Percentiles rank a stretch among this genome's conserved stretches.
Evolutionary conservation across 345 rosid genomes (phyloP).

Genomic region (Schrenkiella parvula): DNA sequence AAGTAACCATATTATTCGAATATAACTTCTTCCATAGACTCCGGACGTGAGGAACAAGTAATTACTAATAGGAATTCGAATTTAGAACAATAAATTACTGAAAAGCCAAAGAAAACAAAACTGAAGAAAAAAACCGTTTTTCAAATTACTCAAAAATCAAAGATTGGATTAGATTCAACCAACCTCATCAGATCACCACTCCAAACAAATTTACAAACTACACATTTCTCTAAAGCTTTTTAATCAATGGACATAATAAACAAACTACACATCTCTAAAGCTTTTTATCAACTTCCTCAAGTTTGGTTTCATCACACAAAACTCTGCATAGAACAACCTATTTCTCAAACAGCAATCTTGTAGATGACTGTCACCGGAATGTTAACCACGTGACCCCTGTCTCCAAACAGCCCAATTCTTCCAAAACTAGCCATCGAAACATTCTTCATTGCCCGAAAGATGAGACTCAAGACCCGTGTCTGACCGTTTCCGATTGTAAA

Average conservation of each 20-base stretch:
- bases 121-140: not conserved
- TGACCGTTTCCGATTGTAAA: conserved; percentile 49
- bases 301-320: conserved; percentile 28
- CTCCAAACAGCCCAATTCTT: conserved; percentile 74
- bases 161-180: conserved; percentile 12
- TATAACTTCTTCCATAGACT: no score
- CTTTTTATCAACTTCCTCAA: conserved; percentile 8
- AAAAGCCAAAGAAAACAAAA: not conserved
- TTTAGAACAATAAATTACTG: no score
- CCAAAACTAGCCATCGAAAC: conserved; percentile 60
- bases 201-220: conserved; percentile 26
- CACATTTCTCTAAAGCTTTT: conserved; percentile 9
- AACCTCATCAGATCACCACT: conserved; percentile 1
- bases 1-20: not conserved
- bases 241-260: conserved; percentile 8
- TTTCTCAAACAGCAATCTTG: conserved; percentile 31
- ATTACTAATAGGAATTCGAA: not conserved
- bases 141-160: not conserved
- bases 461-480: conserved; percentile 49
- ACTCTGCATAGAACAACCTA: conserved; percentile 4
- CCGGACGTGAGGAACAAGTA: not conserved
- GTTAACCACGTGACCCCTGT: conserved; percentile 63
- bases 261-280: not conserved
- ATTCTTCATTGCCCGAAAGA: conserved; percentile 45
- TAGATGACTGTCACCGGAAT: conserved; percentile 69